A percentile compares a stretch with the other conserved stretches of the same genome.
phyloP scores from a whole-genome alignment of 164 flowering plant genomes.

The Warburgia ugandensis region DNA sequence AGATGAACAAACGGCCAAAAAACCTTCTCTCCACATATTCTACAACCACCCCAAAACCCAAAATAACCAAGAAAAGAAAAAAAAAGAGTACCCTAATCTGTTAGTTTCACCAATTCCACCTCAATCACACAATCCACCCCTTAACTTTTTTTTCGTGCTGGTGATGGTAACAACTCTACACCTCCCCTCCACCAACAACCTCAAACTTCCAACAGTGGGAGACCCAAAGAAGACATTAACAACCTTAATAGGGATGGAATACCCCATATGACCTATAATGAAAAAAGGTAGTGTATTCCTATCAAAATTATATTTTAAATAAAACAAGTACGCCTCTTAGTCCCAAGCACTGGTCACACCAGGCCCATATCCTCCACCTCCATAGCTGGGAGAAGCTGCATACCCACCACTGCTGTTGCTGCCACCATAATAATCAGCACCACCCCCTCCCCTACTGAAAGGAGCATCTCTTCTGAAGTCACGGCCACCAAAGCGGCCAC shows the following conservation, averaged over 20 bases:
- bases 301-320: conserved; percentile 18
- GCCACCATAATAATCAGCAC: conserved; percentile 36
- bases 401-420: conserved; percentile 27
- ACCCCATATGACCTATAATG: not conserved
- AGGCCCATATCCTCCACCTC: conserved; percentile 27
- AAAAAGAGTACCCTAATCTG: conserved; percentile 10
- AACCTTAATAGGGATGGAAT: not conserved
- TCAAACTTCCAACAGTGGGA: conserved; percentile 8
- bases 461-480: conserved; percentile 50
- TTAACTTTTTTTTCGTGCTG: not conserved
- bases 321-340: conserved; percentile 8
- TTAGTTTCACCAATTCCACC: conserved; percentile 17
- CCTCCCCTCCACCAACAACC: conserved; percentile 3
- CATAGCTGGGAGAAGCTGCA: conserved; percentile 26
- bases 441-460: conserved; percentile 24
- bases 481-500: conserved; percentile 69
- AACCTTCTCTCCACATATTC: conserved; percentile 14
- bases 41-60: conserved; percentile 12
- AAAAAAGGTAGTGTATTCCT: conserved; percentile 8
- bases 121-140: conserved; percentile 12
- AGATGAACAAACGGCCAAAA: conserved; percentile 12
- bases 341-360: conserved; percentile 64
- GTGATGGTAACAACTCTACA: conserved; percentile 8
- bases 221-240: conserved; percentile 5
- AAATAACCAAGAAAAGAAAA: conserved; percentile 6